Conservation (phyloP, 768 basidiomycete species). For the Exidia glandulosa region DNA sequence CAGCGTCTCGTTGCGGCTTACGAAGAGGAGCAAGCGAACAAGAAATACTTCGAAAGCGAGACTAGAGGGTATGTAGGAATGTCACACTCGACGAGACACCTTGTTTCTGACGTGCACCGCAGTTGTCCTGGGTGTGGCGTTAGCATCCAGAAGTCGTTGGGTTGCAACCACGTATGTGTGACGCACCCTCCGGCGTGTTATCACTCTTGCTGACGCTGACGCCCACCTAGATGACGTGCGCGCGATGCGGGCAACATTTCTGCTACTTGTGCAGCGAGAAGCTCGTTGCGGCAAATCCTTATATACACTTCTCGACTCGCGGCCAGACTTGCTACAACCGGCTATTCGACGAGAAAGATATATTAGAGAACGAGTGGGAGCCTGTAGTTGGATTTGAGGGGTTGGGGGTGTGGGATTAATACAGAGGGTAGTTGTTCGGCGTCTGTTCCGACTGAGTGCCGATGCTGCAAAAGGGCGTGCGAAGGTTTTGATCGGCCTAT, state of each 20-base stretch:
- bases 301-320: constrained; percentile 53
- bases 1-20: constrained; percentile 47
- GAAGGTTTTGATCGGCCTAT: not conserved
- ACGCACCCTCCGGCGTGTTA: not conserved
- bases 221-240: constrained; percentile 63
- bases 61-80: constrained; percentile 36
- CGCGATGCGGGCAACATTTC: constrained; percentile 66
- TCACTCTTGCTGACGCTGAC: not conserved
- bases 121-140: constrained; percentile 62
- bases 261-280: constrained; percentile 68
- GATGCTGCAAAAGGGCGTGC: not conserved
- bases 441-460: not conserved
- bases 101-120: not conserved
- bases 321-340: constrained; percentile 47
- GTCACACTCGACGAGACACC: not conserved
- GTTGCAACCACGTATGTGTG: constrained; percentile 76
- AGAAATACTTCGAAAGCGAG: constrained; percentile 55
- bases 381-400: not conserved
- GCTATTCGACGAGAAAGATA: constrained; percentile 48
- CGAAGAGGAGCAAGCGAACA: constrained; percentile 65
- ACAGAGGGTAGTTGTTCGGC: not conserved
- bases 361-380: not conserved
- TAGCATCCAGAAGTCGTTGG: constrained; percentile 62
- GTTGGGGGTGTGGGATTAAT: not conserved
- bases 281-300: constrained; percentile 42